These are phyloP conservation scores for Hypoxylon fuscum DNA, from an alignment of 495 filamentous ascomycete species.

Conservation along the genomic window DNA sequence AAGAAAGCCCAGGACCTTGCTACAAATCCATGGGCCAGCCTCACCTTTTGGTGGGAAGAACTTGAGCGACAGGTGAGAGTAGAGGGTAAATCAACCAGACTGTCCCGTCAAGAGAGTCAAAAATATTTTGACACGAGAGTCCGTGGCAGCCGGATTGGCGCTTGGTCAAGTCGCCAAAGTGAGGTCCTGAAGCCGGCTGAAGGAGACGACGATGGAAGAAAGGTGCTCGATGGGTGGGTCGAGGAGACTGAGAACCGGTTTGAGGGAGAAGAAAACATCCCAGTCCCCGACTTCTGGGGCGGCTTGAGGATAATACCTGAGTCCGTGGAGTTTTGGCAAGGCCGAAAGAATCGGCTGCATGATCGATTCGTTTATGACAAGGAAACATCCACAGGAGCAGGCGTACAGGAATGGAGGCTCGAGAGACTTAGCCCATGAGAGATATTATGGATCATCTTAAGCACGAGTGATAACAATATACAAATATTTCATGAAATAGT, in stretches of 20 bases:
- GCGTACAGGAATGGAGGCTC: conserved; percentile 61
- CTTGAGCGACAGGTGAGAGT: conserved; percentile 87
- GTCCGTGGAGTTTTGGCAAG: conserved; percentile 94
- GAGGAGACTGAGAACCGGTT: conserved; percentile 76
- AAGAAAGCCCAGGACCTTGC: conserved; percentile 73
- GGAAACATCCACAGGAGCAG: conserved; percentile 45
- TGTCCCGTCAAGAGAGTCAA: conserved; percentile 79
- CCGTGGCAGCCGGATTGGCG: conserved; percentile 83
- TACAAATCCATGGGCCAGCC: conserved; percentile 70
- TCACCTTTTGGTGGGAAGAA: conserved; percentile 80
- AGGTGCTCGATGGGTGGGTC: conserved; percentile 72
- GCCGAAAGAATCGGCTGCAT: conserved; percentile 84
- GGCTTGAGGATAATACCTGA: conserved; percentile 87
- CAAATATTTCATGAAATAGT: too few relatives aligned
- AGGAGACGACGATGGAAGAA: conserved; percentile 66
- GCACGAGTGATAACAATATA: background rate
- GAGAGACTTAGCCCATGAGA: conserved; percentile 71
- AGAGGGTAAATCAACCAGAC: conserved; percentile 75
- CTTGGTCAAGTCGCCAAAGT: conserved; percentile 93
- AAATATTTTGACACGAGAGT: conserved; percentile 86
- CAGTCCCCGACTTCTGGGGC: conserved; percentile 94
- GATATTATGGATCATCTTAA: background rate
- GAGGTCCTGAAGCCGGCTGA: conserved; percentile 65
- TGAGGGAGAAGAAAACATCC: conserved; percentile 77
- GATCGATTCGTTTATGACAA: conserved; percentile 91